Percentiles rank a stretch among this genome's conserved stretches.
These are phyloP conservation scores for Camelina laxa DNA, from an alignment of 345 rosid genomes.

Conservation along the genomic window DNA sequence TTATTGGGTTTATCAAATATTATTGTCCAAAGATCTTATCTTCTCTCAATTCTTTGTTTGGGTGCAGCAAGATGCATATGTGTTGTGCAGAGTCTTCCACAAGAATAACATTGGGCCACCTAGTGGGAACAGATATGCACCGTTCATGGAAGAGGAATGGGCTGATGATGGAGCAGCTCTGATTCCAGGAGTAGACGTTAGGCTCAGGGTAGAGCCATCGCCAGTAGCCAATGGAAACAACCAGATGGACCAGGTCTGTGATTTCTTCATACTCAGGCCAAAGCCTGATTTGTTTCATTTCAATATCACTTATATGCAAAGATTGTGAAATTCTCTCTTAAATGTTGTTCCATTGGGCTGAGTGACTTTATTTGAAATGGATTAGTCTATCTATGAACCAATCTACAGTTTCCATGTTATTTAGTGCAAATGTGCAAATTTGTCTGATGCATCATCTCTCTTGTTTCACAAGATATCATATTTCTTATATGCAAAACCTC, in stretches of 20 bases:
- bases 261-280: constrained; percentile 22
- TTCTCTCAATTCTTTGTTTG: constrained; percentile 33
- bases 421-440: constrained; percentile 4
- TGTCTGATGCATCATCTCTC: constrained; percentile 19
- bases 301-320: constrained; percentile 10
- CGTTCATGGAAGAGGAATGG: constrained; percentile 84
- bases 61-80: constrained; percentile 66
- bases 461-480: constrained; percentile 29
- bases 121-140: constrained; percentile 79
- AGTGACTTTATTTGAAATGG: constrained; percentile 21
- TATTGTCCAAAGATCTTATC: not conserved
- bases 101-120: constrained; percentile 96
- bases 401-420: constrained; percentile 2
- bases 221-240: constrained; percentile 35
- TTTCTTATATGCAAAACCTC: not conserved
- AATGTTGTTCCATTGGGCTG: constrained; percentile 26
- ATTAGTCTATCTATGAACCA: constrained; percentile 14
- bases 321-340: constrained; percentile 12
- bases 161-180: constrained; percentile 57
- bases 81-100: constrained; percentile 88
- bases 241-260: constrained; percentile 53
- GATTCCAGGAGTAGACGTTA: constrained; percentile 65
- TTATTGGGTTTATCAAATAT: constrained; percentile 1
- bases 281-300: constrained; percentile 16
- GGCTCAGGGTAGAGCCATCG: constrained; percentile 42